phyloP scores from a whole-genome alignment of 2,329 filamentous ascomycete species.

The Chaetomiaceae sp. region DNA sequence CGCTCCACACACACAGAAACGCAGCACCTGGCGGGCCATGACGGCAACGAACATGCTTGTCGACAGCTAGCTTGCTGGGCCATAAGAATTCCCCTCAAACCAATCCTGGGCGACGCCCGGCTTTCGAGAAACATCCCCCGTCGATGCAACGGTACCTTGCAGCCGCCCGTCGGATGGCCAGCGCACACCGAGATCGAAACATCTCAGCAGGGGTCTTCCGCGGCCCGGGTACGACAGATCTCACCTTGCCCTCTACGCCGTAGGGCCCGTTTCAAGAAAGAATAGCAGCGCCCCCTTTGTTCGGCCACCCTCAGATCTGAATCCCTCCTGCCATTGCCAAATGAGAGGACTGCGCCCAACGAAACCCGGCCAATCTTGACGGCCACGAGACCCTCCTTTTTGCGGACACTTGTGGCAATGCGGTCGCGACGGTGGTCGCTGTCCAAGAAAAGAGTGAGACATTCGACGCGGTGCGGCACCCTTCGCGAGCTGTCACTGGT shows the following conservation, averaged over 20 bases:
- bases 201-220: slow-evolving; percentile 17
- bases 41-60: background rate
- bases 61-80: background rate
- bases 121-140: slow-evolving; percentile 12
- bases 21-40: background rate
- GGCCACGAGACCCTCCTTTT: slow-evolving; percentile 40
- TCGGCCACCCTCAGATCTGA: slow-evolving; percentile 2
- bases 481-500: slow-evolving; percentile 41
- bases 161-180: slow-evolving; percentile 13
- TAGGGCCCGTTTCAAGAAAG: slow-evolving; percentile 28
- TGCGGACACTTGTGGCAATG: slow-evolving; percentile 37
- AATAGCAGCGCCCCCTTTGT: slow-evolving; percentile 24
- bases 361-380: slow-evolving; percentile 34
- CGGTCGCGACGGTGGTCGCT: slow-evolving; percentile 28
- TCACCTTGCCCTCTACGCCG: slow-evolving; percentile 15
- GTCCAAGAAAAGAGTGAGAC: slow-evolving; percentile 44
- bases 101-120: slow-evolving; percentile 2
- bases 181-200: slow-evolving; percentile 17
- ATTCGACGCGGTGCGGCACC: slow-evolving; percentile 41
- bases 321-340: slow-evolving; percentile 4
- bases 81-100: background rate
- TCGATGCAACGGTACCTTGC: slow-evolving; percentile 11
- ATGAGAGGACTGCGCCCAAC: slow-evolving; percentile 4
- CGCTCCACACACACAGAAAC: slow-evolving; percentile 8
- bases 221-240: background rate